Evolutionary conservation across 352 stramenopile species (phyloP).

Genomic region (Chrysophaeum taylorii): DNA sequence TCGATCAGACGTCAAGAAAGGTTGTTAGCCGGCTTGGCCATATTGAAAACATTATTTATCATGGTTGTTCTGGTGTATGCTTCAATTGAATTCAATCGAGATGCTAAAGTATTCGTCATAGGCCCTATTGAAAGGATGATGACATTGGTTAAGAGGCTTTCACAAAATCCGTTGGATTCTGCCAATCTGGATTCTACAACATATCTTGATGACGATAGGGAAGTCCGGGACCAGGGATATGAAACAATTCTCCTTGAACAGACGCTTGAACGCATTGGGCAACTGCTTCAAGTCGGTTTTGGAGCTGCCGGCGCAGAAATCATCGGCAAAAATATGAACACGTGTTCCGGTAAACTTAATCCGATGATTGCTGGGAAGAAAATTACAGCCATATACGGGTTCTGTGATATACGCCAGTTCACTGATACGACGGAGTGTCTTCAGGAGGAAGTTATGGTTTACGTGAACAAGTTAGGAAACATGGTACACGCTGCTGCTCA

Average conservation of each 20-base stretch:
- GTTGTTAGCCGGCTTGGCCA: conserved; percentile 15
- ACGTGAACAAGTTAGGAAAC: conserved; percentile 65
- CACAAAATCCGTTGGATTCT: conserved; percentile 59
- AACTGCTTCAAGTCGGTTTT: conserved; percentile 83
- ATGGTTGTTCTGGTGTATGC: conserved; percentile 41
- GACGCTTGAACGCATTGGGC: conserved; percentile 82
- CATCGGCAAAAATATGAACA: conserved; percentile 86
- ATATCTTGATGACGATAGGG: conserved; percentile 42
- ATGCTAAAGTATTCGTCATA: conserved; percentile 87
- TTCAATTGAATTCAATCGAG: conserved; percentile 62
- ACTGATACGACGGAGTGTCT: conserved; percentile 73
- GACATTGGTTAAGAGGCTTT: conserved; percentile 56
- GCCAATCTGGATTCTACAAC: conserved; percentile 43
- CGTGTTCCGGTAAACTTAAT: conserved; percentile 61
- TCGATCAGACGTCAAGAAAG: not conserved
- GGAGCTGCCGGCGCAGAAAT: conserved; percentile 75
- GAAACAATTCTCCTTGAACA: conserved; percentile 90
- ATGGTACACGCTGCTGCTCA: conserved; percentile 62
- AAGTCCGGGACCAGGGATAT: conserved; percentile 49
- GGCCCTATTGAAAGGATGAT: conserved; percentile 91
- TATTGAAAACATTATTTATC: conserved; percentile 44
- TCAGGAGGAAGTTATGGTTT: conserved; percentile 73
- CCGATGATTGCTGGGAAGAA: conserved; percentile 76
- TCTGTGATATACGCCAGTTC: conserved; percentile 71
- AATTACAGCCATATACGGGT: conserved; percentile 65